Conservation (phyloP, 306 rosid species). For the Pueraria montana region DNA sequence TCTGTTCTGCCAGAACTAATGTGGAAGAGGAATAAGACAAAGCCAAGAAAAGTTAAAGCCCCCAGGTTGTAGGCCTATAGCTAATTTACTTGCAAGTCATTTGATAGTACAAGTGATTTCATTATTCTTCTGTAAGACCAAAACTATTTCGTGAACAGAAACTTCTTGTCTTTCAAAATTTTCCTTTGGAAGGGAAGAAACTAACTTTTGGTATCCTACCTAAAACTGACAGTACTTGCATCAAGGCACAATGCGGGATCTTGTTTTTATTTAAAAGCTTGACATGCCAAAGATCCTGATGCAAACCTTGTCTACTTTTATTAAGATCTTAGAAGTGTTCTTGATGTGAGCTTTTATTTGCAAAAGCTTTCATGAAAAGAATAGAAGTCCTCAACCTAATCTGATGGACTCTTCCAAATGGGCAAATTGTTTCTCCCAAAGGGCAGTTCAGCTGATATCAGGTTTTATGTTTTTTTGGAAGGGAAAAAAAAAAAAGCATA, state of each 20-base stretch:
- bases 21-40: not conserved
- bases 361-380: not conserved
- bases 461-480: too few relatives aligned
- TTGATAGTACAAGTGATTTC: not conserved
- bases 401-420: constrained; percentile 5
- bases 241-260: not conserved
- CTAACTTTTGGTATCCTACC: not conserved
- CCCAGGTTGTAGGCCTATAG: not conserved
- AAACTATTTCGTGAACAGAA: constrained; percentile 2
- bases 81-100: constrained; percentile 37
- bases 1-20: not conserved
- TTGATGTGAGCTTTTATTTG: not conserved
- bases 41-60: constrained; percentile 21
- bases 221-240: not conserved
- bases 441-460: too few relatives aligned
- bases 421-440: constrained; percentile 1
- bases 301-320: constrained; percentile 1
- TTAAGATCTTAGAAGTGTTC: not conserved
- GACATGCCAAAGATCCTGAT: not conserved
- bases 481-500: too few relatives aligned
- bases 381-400: not conserved
- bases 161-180: constrained; percentile 7
- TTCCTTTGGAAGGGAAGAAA: constrained; percentile 3
- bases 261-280: not conserved
- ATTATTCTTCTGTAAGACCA: constrained; percentile 16